Percentiles rank a stretch among this genome's conserved stretches.
Evolutionary conservation across 352 stramenopile species (phyloP).

Genomic region (Albugo candida): DNA sequence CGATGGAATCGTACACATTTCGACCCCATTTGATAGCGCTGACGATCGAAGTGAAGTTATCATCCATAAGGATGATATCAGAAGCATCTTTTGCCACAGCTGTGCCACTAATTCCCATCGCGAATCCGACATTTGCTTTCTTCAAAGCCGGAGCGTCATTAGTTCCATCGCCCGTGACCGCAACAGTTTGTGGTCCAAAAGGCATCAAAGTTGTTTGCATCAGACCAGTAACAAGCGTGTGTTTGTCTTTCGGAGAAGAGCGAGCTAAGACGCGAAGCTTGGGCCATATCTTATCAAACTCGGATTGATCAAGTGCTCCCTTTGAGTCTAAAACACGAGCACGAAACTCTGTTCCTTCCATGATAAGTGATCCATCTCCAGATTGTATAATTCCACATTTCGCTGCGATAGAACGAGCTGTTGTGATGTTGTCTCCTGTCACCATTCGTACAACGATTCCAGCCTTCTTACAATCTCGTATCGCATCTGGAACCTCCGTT

Average conservation of each 20-base stretch:
- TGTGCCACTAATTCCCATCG: constrained; percentile 94
- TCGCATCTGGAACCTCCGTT: constrained; percentile 83
- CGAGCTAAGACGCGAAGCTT: constrained; percentile 81
- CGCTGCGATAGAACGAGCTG: constrained; percentile 51
- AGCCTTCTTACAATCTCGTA: constrained; percentile 82
- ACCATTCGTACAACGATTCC: constrained; percentile 98
- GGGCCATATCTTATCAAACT: constrained; percentile 88
- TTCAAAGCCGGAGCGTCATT: constrained; percentile 95
- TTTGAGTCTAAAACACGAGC: constrained; percentile 36
- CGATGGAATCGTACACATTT: constrained; percentile 93
- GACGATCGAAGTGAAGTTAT: constrained; percentile 94
- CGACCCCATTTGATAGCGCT: constrained; percentile 90
- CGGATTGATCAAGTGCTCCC: constrained; percentile 52
- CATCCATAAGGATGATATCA: constrained; percentile 94
- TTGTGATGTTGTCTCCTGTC: constrained; percentile 96
- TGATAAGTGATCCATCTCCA: constrained; percentile 30
- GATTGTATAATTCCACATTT: constrained; percentile 53
- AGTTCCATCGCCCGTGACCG: constrained; percentile 91
- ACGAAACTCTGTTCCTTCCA: constrained; percentile 52
- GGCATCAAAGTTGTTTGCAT: constrained; percentile 62
- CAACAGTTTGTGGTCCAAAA: constrained; percentile 78
- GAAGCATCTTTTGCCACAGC: constrained; percentile 88
- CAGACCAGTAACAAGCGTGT: constrained; percentile 89
- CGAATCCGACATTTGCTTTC: constrained; percentile 92
- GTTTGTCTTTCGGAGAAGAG: constrained; percentile 92